phyloP scores from a whole-genome alignment of 345 rosid species.

The Brassica juncea region DNA sequence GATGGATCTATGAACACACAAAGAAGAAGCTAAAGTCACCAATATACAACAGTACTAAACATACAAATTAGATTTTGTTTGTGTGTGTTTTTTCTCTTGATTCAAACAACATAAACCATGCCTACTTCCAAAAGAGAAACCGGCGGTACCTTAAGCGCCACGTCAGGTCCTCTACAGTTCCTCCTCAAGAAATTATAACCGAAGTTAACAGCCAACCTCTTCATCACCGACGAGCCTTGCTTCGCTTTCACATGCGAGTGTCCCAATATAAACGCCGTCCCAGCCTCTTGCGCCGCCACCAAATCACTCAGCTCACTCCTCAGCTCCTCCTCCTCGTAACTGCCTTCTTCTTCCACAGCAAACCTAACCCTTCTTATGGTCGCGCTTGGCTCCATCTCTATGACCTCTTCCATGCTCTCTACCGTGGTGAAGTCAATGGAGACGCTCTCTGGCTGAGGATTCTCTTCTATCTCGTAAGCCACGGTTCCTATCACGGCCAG shows the following conservation, averaged over 20 bases:
- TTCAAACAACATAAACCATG: conserved; percentile 85
- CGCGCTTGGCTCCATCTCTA: conserved; percentile 51
- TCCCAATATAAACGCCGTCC: conserved; percentile 87
- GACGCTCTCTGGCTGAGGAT: conserved; percentile 63
- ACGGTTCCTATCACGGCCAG: conserved; percentile 79
- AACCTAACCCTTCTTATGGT: conserved; percentile 68
- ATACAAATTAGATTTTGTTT: background rate
- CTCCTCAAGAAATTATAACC: conserved; percentile 88
- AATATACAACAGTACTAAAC: conserved; percentile 17
- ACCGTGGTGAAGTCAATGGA: conserved; percentile 68
- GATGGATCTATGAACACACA: background rate
- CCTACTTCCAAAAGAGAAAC: conserved; percentile 91
- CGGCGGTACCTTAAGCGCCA: conserved; percentile 86
- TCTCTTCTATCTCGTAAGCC: conserved; percentile 63
- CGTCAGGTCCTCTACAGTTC: conserved; percentile 91
- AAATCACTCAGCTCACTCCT: conserved; percentile 74
- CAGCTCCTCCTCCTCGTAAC: conserved; percentile 42
- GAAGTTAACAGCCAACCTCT: conserved; percentile 71
- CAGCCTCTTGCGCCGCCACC: conserved; percentile 68
- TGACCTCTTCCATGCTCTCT: conserved; percentile 62
- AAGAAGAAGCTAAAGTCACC: background rate
- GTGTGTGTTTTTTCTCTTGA: background rate
- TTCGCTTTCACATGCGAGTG: conserved; percentile 90
- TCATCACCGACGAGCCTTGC: conserved; percentile 81
- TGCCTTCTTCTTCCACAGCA: conserved; percentile 53